Conservation (phyloP, 108 stramenopile species). For the Cylindrotheca fusiformis region DNA sequence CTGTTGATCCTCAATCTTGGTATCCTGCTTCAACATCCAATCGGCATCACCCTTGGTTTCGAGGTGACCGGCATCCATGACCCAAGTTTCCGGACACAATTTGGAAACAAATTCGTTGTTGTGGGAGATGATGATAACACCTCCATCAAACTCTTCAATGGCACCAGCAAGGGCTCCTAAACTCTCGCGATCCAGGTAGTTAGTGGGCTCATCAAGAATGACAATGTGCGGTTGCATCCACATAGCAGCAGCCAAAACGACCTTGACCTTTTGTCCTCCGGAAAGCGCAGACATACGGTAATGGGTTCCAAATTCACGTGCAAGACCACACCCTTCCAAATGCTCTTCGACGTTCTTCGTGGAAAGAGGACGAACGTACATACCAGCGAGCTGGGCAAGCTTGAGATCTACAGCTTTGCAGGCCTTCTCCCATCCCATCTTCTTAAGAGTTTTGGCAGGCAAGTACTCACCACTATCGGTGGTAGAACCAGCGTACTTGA, state of each 20-base stretch:
- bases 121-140: slow-evolving; percentile 99
- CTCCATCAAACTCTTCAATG: slow-evolving; percentile 96
- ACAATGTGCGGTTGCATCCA: slow-evolving; percentile 99
- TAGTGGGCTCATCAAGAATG: slow-evolving; percentile 99
- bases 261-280: slow-evolving; percentile 99
- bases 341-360: slow-evolving; percentile 98
- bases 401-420: slow-evolving; percentile 98
- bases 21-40: slow-evolving; percentile 97
- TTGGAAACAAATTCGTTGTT: slow-evolving; percentile 98
- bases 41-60: slow-evolving; percentile 99
- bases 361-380: slow-evolving; percentile 91
- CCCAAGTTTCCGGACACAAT: slow-evolving; percentile 98
- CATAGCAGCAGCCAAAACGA: slow-evolving; percentile 98
- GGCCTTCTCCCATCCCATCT: slow-evolving; percentile 98
- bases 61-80: slow-evolving; percentile 96
- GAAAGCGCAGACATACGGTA: slow-evolving; percentile 98
- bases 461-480: slow-evolving; percentile 89
- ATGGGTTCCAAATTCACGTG: slow-evolving; percentile 97
- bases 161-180: slow-evolving; percentile 98
- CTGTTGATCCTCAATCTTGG: slow-evolving; percentile 90
- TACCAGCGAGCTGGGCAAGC: slow-evolving; percentile 94
- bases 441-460: slow-evolving; percentile 91
- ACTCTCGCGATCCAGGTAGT: slow-evolving; percentile 98
- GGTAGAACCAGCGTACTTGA: slow-evolving; percentile 86
- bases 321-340: slow-evolving; percentile 96